A percentile compares a stretch with the other conserved stretches of the same genome.
Evolutionary conservation across 225 moss, liverwort and hornwort genomes (phyloP).

Genomic region (Pseudisothecium myosuroides): DNA sequence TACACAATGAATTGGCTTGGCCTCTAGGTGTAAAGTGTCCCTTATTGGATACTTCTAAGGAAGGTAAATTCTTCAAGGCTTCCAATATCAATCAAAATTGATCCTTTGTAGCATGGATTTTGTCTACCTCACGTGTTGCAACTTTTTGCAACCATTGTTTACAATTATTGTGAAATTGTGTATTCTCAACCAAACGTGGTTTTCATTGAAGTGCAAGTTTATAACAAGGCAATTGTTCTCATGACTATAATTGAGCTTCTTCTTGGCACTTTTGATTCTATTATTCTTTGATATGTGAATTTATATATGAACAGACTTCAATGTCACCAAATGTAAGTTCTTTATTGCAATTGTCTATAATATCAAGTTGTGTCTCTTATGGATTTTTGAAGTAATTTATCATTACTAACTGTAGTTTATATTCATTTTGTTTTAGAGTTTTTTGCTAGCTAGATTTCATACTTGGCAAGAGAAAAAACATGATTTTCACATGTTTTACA

Average conservation of each 20-base stretch:
- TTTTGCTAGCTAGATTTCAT: neutral
- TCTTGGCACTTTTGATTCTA: neutral
- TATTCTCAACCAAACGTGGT: rapidly evolving
- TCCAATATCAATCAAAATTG: neutral
- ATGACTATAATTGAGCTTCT: neutral
- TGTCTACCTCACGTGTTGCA: neutral
- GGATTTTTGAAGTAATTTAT: neutral
- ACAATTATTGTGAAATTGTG: neutral
- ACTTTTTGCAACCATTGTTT: neutral
- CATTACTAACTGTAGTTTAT: neutral
- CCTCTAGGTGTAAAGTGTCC: too few relatives aligned
- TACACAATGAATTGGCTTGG: too few relatives aligned
- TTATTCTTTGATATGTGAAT: neutral
- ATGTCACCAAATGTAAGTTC: neutral
- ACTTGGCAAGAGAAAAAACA: neutral
- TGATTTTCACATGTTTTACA: neutral
- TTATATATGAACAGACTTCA: neutral
- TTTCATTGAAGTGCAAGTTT: neutral
- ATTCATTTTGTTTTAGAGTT: neutral
- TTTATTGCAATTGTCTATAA: neutral
- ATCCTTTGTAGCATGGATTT: neutral
- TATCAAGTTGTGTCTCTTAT: neutral
- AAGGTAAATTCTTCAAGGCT: neutral
- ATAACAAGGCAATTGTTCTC: neutral
- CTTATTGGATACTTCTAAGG: neutral